Base-by-base conservation (phyloP, 352 stramenopile species). In the Phytophthora pisi region DNA sequence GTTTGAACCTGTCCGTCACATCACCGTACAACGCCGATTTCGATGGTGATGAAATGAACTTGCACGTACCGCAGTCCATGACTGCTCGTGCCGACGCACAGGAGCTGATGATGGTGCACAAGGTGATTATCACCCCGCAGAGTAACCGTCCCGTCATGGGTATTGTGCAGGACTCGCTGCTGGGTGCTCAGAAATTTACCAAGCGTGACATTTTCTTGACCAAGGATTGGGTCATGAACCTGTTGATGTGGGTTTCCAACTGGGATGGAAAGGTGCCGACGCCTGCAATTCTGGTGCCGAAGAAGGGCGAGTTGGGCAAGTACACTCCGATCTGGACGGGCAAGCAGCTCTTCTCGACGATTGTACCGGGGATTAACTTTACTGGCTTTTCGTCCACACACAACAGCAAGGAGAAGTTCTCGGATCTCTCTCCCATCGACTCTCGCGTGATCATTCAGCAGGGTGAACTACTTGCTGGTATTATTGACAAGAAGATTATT, bases 21-120 rank as follows among this genome's bases (percentile, higher is more conserved):
- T 97, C 97, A 20, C 98, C 98, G 30, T 99, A 99, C 84, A 99
- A 99, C 77, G 98, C 98, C 62, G 98, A 99, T 92, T 99, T 99
- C 71, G 98, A 99, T 89, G 98, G 98, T 52, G 98, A 99, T 74
- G 97, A 99, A 81, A 99, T 99, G 98, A 99, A 99, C 79, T 84
- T 99, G 60, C 95, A 98, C 79, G 91, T 98, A 4, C 96, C 96
- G 42, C 98, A 99, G 84, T 98, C 93, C n/a, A 86, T 99, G 61
- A 92, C 97, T 34, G 98, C 98, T 57, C 88, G 96, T 64, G 97
- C 98, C 15, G 98, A 99, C 79, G 96, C 96, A 7, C 93, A 99
- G 70, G 87, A 99, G 60, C 89, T 99, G 61, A 99, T 99, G 97
- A 98, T 99, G 84, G 97, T 98, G 74, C 95, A 98, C 65, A 96